Evolutionary conservation across 2,329 filamentous ascomycete genomes (phyloP).

Genomic region (Sporothrix pseudoabietina): DNA sequence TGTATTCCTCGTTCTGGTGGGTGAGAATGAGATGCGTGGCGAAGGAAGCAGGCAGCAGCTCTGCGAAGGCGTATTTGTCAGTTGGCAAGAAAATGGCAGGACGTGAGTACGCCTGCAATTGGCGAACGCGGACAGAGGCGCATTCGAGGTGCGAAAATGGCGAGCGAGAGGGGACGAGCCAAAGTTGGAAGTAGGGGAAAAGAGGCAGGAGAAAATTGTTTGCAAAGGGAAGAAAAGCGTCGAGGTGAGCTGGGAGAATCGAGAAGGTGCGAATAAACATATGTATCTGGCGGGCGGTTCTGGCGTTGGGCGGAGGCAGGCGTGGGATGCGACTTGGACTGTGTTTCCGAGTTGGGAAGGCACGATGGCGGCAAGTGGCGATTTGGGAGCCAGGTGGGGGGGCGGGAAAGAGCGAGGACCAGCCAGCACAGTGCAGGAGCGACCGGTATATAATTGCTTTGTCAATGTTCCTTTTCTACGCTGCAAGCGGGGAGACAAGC

Average conservation of each 20-base stretch:
- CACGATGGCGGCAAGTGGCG: constrained; percentile 31
- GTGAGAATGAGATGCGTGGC: constrained; percentile 26
- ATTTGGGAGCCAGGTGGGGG: constrained; percentile 26
- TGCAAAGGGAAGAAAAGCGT: neutral
- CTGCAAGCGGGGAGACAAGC: neutral
- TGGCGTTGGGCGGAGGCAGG: constrained; percentile 10
- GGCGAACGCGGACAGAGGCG: neutral
- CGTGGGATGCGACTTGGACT: constrained; percentile 7
- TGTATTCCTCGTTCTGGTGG: neutral
- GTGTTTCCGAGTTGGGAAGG: constrained; percentile 33
- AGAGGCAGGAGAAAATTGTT: neutral
- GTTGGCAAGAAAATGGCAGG: neutral
- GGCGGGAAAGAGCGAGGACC: constrained; percentile 18
- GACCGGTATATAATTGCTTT: neutral
- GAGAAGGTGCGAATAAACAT: neutral
- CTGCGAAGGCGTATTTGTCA: constrained; percentile 26
- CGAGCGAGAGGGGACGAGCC: neutral
- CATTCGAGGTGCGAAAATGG: neutral
- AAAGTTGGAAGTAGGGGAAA: neutral
- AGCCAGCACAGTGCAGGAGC: neutral
- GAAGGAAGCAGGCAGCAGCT: constrained; percentile 33
- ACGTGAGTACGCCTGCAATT: neutral
- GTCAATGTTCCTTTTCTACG: neutral
- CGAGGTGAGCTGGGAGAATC: neutral
- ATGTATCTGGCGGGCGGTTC: neutral